Conservation (phyloP, 2,329 filamentous ascomycete genomes). For the Diaporthe citriasiana region DNA sequence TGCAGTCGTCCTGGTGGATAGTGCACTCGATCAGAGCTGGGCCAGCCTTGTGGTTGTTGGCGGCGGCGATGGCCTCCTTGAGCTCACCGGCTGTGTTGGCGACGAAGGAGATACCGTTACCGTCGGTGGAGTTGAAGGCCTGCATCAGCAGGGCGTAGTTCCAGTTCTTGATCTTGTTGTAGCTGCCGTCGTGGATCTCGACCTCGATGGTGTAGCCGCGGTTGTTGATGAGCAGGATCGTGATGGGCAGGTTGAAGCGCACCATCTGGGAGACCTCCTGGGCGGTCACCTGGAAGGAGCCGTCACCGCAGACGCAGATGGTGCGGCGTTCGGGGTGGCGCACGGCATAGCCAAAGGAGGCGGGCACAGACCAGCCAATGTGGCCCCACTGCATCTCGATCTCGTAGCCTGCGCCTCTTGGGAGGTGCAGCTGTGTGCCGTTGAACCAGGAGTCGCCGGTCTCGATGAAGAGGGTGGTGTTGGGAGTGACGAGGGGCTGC, state of each 20-base stretch:
- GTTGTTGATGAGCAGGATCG: conserved; percentile 55
- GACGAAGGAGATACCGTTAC: conserved; percentile 45
- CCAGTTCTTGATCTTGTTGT: conserved; percentile 53
- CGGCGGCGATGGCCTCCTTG: conserved; percentile 43
- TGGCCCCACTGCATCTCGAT: conserved; percentile 52
- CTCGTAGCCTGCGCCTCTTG: conserved; percentile 48
- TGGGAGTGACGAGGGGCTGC: conserved; percentile 44
- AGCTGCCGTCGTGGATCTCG: conserved; percentile 53
- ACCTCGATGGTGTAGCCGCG: conserved; percentile 56
- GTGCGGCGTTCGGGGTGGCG: conserved; percentile 46
- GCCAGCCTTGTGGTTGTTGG: conserved; percentile 44
- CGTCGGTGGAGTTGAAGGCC: conserved; percentile 47
- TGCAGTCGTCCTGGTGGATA: conserved; percentile 49
- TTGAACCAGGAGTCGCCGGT: conserved; percentile 50
- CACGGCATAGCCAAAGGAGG: conserved; percentile 48
- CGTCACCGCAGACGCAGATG: conserved; percentile 53
- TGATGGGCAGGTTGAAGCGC: conserved; percentile 49
- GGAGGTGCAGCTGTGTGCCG: conserved; percentile 47
- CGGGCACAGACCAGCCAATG: conserved; percentile 49
- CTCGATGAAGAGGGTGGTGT: conserved; percentile 47
- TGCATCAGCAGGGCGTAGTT: conserved; percentile 48
- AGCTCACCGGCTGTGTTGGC: conserved; percentile 47
- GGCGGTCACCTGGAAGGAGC: conserved; percentile 54
- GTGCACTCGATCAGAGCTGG: conserved; percentile 48
- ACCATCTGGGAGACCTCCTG: conserved; percentile 56